Conservation (phyloP, 139 green algal species). For the Coelastrella sp. region DNA sequence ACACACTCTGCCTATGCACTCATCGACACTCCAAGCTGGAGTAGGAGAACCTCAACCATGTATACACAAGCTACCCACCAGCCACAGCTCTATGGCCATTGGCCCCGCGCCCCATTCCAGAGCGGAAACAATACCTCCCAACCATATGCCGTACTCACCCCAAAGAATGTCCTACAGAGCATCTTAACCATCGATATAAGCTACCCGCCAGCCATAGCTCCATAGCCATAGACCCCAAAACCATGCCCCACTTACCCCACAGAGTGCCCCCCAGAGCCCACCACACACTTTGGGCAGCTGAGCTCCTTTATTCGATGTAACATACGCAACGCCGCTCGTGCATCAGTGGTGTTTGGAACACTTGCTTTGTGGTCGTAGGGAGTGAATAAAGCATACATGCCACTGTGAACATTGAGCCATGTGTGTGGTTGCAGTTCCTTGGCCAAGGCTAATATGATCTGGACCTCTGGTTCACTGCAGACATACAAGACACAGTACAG, state of each 20-base stretch:
- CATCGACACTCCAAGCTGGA: too few species aligned
- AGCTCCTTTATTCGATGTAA: constrained; percentile 81
- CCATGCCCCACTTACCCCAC: constrained; percentile 80
- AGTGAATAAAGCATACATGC: constrained; percentile 98
- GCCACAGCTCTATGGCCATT: too few species aligned
- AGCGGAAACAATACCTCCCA: too few species aligned
- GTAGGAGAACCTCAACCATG: too few species aligned
- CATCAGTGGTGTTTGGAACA: constrained; percentile 49
- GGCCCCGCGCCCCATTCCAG: too few species aligned
- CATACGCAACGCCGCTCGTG: constrained; percentile 70
- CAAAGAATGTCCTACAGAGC: too few species aligned
- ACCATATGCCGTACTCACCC: too few species aligned
- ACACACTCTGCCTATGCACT: constrained; percentile 64
- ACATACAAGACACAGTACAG: neutral
- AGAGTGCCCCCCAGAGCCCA: constrained; percentile 91
- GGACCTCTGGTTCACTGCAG: constrained; percentile 92
- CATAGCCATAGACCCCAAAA: neutral
- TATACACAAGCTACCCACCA: too few species aligned
- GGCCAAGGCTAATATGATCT: constrained; percentile 77
- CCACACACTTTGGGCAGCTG: constrained; percentile 76
- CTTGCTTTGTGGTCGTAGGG: constrained; percentile 90
- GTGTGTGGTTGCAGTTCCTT: constrained; percentile 85
- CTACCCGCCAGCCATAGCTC: too few species aligned
- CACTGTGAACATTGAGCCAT: constrained; percentile 96
- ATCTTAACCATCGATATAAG: too few species aligned